Evolutionary conservation across 768 basidiomycete genomes (phyloP).

Genomic region (Leccinum ochraceum): DNA sequence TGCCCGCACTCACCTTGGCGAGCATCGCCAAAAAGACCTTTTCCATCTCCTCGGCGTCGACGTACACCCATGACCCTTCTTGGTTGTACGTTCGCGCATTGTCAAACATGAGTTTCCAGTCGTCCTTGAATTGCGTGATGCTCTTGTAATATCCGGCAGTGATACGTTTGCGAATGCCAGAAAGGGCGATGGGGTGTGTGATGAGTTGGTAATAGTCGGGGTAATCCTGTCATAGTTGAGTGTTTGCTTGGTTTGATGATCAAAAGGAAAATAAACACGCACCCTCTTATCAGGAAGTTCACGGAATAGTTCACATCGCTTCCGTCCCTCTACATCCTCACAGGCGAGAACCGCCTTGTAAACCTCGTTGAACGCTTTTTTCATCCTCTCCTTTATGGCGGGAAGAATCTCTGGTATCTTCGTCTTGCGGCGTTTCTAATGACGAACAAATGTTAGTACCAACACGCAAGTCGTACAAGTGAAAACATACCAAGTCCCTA

Average conservation of each 20-base stretch:
- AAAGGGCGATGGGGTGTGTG: conserved; percentile 82
- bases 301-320: conserved; percentile 84
- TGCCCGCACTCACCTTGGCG: conserved; percentile 61
- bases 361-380: conserved; percentile 78
- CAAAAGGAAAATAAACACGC: conserved; percentile 20
- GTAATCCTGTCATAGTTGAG: conserved; percentile 58
- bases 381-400: conserved; percentile 71
- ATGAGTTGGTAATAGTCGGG: conserved; percentile 94
- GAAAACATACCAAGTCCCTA: conserved; percentile 58
- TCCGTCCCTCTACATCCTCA: conserved; percentile 72
- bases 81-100: conserved; percentile 94
- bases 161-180: conserved; percentile 78
- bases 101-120: conserved; percentile 90
- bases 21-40: conserved; percentile 79
- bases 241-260: conserved; percentile 12
- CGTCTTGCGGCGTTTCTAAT: conserved; percentile 84
- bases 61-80: conserved; percentile 93
- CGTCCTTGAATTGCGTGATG: conserved; percentile 68
- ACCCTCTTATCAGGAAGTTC: conserved; percentile 83
- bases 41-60: conserved; percentile 94
- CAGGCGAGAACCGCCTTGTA: conserved; percentile 72
- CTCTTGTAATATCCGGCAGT: conserved; percentile 70
- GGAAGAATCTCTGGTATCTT: conserved; percentile 60
- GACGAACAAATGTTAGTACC: conserved; percentile 3
- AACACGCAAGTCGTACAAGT: not conserved